These are phyloP conservation scores for Solanum pimpinellifolium DNA, from an alignment of 257 asterid genomes.

Conservation along the genomic window DNA sequence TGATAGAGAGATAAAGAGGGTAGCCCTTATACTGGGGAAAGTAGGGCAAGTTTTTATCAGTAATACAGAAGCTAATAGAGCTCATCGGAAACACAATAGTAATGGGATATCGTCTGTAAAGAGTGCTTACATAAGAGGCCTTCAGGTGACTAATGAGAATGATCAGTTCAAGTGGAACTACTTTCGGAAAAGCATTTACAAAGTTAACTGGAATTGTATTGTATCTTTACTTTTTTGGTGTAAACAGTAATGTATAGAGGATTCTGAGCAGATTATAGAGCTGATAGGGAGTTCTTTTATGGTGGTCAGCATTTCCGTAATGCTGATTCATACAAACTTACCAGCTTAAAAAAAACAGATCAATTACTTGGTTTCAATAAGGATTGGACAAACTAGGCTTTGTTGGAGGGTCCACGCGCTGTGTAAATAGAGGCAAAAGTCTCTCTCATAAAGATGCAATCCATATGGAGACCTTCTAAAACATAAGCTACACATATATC, in stretches of 20 bases:
- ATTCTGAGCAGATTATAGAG: not conserved
- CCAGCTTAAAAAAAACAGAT: not conserved
- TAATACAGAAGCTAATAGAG: not conserved
- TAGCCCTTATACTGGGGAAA: not conserved
- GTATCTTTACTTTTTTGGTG: not conserved
- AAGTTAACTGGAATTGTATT: not conserved
- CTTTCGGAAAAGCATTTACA: not conserved
- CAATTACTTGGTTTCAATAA: not conserved
- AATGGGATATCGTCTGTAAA: not conserved
- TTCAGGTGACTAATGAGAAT: not conserved
- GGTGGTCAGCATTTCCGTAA: not conserved
- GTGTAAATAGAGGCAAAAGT: not conserved
- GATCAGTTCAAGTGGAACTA: not conserved
- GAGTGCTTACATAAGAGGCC: not conserved
- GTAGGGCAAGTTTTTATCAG: not conserved
- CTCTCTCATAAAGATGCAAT: not conserved
- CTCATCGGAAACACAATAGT: not conserved
- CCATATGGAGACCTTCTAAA: not conserved
- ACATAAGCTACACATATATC: not conserved
- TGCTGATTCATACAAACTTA: not conserved
- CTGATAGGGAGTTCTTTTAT: not conserved
- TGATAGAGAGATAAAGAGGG: not conserved
- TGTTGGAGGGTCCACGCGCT: not conserved
- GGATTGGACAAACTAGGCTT: not conserved
- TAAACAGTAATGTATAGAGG: not conserved